Base-by-base conservation (phyloP, 495 filamentous ascomycete species). In the Xylaria nigripes region DNA sequence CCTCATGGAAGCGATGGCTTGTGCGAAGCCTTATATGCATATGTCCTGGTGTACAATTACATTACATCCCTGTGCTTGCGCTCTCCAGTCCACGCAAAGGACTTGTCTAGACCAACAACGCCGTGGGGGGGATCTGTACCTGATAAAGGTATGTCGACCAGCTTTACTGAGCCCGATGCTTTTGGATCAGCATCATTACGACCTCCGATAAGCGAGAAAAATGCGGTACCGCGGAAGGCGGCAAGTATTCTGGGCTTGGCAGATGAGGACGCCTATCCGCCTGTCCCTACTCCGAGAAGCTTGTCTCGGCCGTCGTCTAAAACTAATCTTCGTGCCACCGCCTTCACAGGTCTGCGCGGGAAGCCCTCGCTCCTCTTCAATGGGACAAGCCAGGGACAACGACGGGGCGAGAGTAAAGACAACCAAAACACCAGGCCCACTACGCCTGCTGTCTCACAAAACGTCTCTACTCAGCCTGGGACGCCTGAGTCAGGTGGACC, bases 11-110 rank as follows among this genome's bases (percentile, higher is more conserved):
- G 77, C 5, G 75, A 82, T 47, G 75, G 73, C 50, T 64, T 82
- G 4, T 76, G 82, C 25, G 79, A 84, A 44, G 74, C 80, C 5
- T 73, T 86, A n/a, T 86, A 84, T 52, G 82, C 82, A 1, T 76
- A 82, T 36, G 58, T 86, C 19, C 71, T 86, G 18, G 82, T 79
- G 0, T 80, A 79, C 51, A 85, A 85, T 57, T 84, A 84, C 62
- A 64, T 85, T 24, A 65, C 73, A 52, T 74, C 71, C 6, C 57
- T 77, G 22, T 71, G 67, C 48, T 61, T 64, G 15, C 63, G 59
- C 23, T 56, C 54, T n/a, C 54, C 51, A 13, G 52, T 60, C n/a
- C 45, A 48, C 25, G 49, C 58, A 15, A 21, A 56, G 19, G 51
- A 56, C 16, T 50, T 32, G 12, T 58, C 63, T 13, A 55, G 62